Base-by-base conservation (phyloP, 257 asterid genomes). In the Solanum paucissectum region DNA sequence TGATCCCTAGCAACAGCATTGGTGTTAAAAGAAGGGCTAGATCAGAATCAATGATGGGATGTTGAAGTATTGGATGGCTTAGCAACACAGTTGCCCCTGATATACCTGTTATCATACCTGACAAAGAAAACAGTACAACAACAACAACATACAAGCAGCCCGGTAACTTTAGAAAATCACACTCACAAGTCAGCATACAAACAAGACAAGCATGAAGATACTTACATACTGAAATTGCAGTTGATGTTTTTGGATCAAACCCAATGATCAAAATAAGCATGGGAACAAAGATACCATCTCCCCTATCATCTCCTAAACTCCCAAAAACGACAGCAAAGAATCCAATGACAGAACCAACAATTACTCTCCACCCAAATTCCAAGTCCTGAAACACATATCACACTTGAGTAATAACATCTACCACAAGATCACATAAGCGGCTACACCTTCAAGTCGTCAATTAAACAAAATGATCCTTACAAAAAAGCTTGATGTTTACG, bases 61-160 rank as follows among this genome's bases (percentile, higher is more conserved):
- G 93, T 66, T 92, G 93, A 55, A 92, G 91, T 12, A 89, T 77
- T 25, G 93, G 96, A 88, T 92, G 96, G 4, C 95, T 88, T 84
- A 89, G 94, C 90, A 89, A 92, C 32, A 94, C 94, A 2, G 93
- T 88, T 40, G 92, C 94, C 13, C 79, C 89, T 77, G 96, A 95
- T 52, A 93, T 92, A 76, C 96, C 96, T 12, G 92, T 91, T 85
- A 93, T 91, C 94, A 93, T 93, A 91, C 94, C 96, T 93, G 83
- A 71, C 25, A 49, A 46, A 0, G n/a, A 46, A 68, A 10, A 68
- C 36, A 88, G 29, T 71, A 79, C 13, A 62, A 62, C 71, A 23
- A 8, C 27, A 2, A 58, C 2, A 23, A 23, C 3, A 2, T 9
- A 23, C 14, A 37, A 37, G 40, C 1, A 7, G 40, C 40, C 40